Evolutionary conservation across 768 basidiomycete species (phyloP).

Genomic region (Termitomyces sp.): DNA sequence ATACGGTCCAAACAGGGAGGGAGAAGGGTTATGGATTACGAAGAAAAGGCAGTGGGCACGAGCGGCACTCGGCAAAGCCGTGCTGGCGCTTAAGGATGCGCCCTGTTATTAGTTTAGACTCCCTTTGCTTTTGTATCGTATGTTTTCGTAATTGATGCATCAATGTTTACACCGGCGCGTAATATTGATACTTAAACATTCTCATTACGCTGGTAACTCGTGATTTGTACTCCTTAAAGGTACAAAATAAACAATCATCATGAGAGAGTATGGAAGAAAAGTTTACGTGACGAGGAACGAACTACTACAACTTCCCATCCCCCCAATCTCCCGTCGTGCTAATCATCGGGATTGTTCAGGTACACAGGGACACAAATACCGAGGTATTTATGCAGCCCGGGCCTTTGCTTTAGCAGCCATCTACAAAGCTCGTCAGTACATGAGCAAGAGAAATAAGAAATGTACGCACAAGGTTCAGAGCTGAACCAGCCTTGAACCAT

Average conservation of each 20-base stretch:
- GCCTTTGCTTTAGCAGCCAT: conserved; percentile 19
- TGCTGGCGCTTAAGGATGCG: conserved; percentile 45
- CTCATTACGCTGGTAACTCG: neutral
- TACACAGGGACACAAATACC: neutral
- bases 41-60: conserved; percentile 38
- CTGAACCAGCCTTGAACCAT: conserved; percentile 98
- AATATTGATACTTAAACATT: neutral
- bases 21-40: conserved; percentile 14
- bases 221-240: neutral
- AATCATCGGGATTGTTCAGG: neutral
- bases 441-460: conserved; percentile 8
- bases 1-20: conserved; percentile 18
- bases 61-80: conserved; percentile 35
- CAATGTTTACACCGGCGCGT: too few relatives aligned
- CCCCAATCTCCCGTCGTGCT: neutral
- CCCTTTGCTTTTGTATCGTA: neutral
- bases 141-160: neutral
- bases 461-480: conserved; percentile 73
- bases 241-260: conserved; percentile 3
- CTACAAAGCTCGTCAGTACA: neutral
- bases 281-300: neutral
- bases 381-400: conserved; percentile 7
- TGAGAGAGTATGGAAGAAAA: neutral
- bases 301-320: neutral
- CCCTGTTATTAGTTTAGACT: conserved; percentile 30